Evolutionary conservation across 2,329 filamentous ascomycete genomes (phyloP), one percentile per base, ranked within the genome.

Genomic region (Achaetomium macrosporum): DNA sequence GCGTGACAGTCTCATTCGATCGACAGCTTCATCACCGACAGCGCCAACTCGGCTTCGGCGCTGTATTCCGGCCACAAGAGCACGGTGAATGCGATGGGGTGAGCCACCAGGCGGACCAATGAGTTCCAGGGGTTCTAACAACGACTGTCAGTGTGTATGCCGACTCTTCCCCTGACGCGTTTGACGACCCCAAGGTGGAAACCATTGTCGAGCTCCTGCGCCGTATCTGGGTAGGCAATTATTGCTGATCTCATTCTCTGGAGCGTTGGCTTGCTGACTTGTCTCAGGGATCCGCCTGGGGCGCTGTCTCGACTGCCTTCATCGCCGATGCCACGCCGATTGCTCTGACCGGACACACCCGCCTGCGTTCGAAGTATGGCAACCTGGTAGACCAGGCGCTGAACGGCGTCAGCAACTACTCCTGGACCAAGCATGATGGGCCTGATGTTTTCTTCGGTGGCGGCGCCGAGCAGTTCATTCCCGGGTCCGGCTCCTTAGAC

Each of bases 121-220:
- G 25, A 25, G 25, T 25, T 25, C 25, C 25, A 25, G 25, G 25
- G 25, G 25, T 25, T 7, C 25, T 25, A 25, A 25, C 25, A 25
- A 25, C 25, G 25, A 25, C 25, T 25, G 25, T 25, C 75, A 62
- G 77, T 59, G 78, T 92, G 31, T 91, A 93, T 55, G 87, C 78
- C 40, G 89, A 95, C 66, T 90, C 86, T 0, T 90, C 85, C 44
- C 74, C 79, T 12, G 77, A 85, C 61, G 71, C 78, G 2, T 89
- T 89, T 59, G 89, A 95, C 65, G 89, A 95, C 64, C 89, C 89
- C 50, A 93, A 92, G 72, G 81, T 95, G 19, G 89, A 93, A 73
- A 89, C 84, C 13, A 88, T 95, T 65, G 83, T 86, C 19, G 87
- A 90, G 69, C 76, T 93, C 53, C 84, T 92, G 70, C 77, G 80